Evolutionary conservation across 1,284 basidiomycete genomes (phyloP).

Genomic region (Pyrrhoderma lamaoense): DNA sequence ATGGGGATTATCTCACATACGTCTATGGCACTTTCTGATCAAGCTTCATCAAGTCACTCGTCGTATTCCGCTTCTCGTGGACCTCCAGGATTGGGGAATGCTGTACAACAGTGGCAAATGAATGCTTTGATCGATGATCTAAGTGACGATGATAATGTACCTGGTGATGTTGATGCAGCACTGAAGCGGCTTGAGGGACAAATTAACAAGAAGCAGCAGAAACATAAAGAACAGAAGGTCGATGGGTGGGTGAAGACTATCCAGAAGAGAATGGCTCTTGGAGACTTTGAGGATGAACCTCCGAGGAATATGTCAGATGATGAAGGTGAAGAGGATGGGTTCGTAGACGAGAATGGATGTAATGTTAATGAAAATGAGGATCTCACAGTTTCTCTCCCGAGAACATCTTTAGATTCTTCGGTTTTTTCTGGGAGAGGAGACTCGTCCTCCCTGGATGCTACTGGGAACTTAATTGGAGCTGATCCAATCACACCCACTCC

Average conservation of each 20-base stretch:
- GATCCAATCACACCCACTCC: constrained; percentile 19
- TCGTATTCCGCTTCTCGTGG: constrained; percentile 20
- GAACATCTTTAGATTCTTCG: constrained; percentile 10
- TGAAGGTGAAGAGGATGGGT: constrained; percentile 34
- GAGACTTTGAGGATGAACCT: constrained; percentile 50
- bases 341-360: constrained; percentile 17
- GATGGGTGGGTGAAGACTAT: constrained; percentile 76
- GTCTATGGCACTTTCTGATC: constrained; percentile 37
- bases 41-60: constrained; percentile 37
- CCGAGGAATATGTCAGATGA: constrained; percentile 43
- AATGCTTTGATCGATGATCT: constrained; percentile 71
- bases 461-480: background rate
- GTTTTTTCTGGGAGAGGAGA: background rate
- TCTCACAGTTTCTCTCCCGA: constrained; percentile 14
- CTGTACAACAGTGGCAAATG: constrained; percentile 70
- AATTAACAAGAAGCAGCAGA: constrained; percentile 63
- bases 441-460: constrained; percentile 11
- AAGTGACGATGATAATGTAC: constrained; percentile 61
- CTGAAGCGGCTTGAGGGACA: constrained; percentile 74
- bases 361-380: constrained; percentile 29
- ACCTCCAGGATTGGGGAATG: constrained; percentile 37
- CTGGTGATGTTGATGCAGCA: constrained; percentile 75
- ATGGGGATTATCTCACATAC: constrained; percentile 61
- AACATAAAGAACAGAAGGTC: constrained; percentile 68
- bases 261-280: constrained; percentile 51